phyloP scores from a whole-genome alignment of 1,139 yeast genomes.

The Geotrichum candidum region DNA sequence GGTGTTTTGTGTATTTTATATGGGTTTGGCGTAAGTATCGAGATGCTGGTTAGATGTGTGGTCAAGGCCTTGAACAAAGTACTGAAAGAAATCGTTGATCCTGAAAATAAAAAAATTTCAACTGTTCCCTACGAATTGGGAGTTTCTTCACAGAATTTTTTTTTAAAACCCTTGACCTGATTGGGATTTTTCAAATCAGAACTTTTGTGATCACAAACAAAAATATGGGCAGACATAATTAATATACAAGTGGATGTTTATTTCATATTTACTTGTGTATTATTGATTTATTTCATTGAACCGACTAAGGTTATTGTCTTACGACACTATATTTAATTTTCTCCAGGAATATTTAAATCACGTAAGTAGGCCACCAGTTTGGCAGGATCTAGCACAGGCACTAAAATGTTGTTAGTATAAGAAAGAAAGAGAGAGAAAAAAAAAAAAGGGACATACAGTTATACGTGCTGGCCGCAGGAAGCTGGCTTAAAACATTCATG shows the following conservation, averaged over 20 bases:
- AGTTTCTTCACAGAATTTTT: background rate
- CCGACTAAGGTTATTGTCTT: background rate
- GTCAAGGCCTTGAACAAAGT: background rate
- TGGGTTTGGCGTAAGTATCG: background rate
- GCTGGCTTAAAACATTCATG: slow-evolving; percentile 25
- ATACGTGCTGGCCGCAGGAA: slow-evolving; percentile 33
- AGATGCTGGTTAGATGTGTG: background rate
- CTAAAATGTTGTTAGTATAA: background rate
- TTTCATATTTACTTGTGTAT: too few relatives aligned
- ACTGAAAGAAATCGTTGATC: background rate
- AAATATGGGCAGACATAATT: background rate
- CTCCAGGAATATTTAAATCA: slow-evolving; percentile 5
- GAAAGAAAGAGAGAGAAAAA: background rate
- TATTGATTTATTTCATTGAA: background rate
- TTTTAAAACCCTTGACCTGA: background rate
- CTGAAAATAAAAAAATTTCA: slow-evolving; percentile 4
- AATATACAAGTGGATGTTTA: too few relatives aligned
- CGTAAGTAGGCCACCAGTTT: slow-evolving; percentile 8
- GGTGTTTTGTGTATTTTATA: background rate
- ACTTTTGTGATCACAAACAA: background rate
- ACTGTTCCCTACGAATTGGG: slow-evolving; percentile 2
- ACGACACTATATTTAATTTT: background rate
- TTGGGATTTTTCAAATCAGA: background rate
- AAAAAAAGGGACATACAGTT: slow-evolving; percentile 19
- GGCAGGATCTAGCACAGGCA: slow-evolving; percentile 25